Evolutionary conservation across 2,329 filamentous ascomycete genomes (phyloP), one percentile per base, ranked within the genome.

Genomic region (Fusarium staphyleae): DNA sequence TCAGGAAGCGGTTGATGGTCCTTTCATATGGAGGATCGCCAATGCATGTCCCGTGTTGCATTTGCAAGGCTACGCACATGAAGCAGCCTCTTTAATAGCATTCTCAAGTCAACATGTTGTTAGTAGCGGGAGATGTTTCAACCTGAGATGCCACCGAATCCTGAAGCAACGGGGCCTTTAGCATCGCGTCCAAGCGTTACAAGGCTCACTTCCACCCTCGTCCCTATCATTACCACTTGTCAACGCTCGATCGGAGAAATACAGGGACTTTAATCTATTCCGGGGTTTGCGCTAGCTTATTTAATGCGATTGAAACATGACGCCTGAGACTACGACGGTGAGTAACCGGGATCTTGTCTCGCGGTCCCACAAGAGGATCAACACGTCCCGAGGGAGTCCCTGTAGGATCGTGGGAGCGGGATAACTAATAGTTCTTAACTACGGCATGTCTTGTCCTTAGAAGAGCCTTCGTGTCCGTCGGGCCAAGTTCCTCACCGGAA

Each of bases 291-390:
- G 26, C 39, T 40, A 28, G 35, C 32, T 26, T 29, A 50, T 58
- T 58, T 43, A 50, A 47, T 58, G 48, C 44, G 24, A 26, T 15
- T 59, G 49, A 51, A 59, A 47, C 13, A 52, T 36, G 34, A 28
- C 29, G 39, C 37, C 52, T 44, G 37, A 54, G 46, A 60, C 48
- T 22, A 57, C 46, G 24, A 45, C 45, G 48, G 22, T 41, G 44
- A 54, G 53, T 51, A 55, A 45, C 58, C 45, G 40, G 57, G 58
- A 55, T 61, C 24, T 32, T 18, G 35, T 48, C 40, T 40, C 44
- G 5, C 26, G 39, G 58, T 62, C 32, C 58, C 57, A 61, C 57
- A 55, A 19, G 29, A 35, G 28, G 28, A 12, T 4, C 34, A 41
- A 19, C 32, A 28, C 32, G 52, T n/a, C 28, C 5, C 15, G 14